A percentile compares a stretch with the other conserved stretches of the same genome.
Conservation (phyloP, 768 basidiomycete species). For the Mycena vitilis region DNA sequence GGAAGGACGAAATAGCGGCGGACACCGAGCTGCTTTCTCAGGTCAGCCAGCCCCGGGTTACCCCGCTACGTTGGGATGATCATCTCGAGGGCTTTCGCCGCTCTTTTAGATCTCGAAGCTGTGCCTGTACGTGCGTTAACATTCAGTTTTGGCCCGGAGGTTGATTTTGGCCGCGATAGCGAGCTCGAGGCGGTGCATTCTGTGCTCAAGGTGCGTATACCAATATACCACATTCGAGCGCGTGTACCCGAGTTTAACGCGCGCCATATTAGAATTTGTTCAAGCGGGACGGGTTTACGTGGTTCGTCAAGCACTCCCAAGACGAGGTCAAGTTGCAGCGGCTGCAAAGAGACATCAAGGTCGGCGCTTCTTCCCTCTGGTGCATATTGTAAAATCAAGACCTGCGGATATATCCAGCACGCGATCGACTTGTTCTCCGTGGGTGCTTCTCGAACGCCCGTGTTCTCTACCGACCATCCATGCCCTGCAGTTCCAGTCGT, state of each 20-base stretch:
- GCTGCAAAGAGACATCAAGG: constrained; percentile 34
- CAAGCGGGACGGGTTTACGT: constrained; percentile 31
- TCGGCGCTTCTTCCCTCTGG: not conserved
- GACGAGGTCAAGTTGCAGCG: constrained; percentile 33
- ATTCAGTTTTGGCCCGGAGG: constrained; percentile 9
- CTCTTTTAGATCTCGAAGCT: constrained; percentile 27
- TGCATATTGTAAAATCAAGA: not conserved
- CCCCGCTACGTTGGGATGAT: not conserved
- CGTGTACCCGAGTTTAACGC: not conserved
- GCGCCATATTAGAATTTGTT: constrained; percentile 23
- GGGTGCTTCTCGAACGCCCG: not conserved
- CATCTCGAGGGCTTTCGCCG: not conserved
- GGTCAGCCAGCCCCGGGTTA: not conserved
- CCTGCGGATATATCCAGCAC: constrained; percentile 20
- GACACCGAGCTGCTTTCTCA: constrained; percentile 32
- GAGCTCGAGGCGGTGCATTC: constrained; percentile 34
- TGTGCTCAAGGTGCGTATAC: constrained; percentile 26
- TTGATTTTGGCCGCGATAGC: constrained; percentile 28
- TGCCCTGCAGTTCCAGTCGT: constrained; percentile 25
- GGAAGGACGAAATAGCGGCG: constrained; percentile 25
- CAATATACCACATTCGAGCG: not conserved
- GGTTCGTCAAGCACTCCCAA: constrained; percentile 34
- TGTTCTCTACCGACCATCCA: not conserved
- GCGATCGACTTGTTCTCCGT: constrained; percentile 37
- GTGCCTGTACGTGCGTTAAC: constrained; percentile 33